Conservation (phyloP, 768 basidiomycete species). For the Thelephora ganbajun region DNA sequence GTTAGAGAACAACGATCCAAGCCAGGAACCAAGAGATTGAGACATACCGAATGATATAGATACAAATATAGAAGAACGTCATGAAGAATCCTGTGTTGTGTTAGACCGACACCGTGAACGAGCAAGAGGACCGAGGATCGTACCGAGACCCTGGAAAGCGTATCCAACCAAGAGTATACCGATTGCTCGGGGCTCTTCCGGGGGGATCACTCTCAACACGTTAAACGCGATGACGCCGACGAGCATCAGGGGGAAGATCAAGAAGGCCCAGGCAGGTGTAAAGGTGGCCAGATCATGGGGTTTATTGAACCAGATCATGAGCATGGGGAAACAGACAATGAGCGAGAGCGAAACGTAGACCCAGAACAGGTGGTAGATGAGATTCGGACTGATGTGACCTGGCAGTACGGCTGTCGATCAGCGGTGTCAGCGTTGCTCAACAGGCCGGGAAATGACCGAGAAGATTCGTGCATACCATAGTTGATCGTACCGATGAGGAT, state of each 20-base stretch:
- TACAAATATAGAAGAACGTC: conserved; percentile 36
- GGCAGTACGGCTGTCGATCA: conserved; percentile 14
- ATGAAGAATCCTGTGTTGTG: conserved; percentile 25
- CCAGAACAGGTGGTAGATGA: conserved; percentile 30
- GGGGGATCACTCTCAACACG: conserved; percentile 23
- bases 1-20: not conserved
- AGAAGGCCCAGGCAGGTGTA: conserved; percentile 21
- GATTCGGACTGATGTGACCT: conserved; percentile 19
- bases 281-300: conserved; percentile 30
- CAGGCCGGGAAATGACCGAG: no score
- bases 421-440: no score
- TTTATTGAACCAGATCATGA: conserved; percentile 35
- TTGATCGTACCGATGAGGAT: conserved; percentile 35
- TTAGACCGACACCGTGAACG: no score
- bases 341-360: conserved; percentile 25
- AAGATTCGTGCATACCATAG: conserved; percentile 15
- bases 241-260: conserved; percentile 27
- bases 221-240: conserved; percentile 34
- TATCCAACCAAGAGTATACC: conserved; percentile 30
- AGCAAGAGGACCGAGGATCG: conserved; percentile 3
- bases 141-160: conserved; percentile 29
- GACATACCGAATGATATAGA: conserved; percentile 31
- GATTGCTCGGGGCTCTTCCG: conserved; percentile 21
- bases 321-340: conserved; percentile 29
- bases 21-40: not conserved